phyloP scores from a whole-genome alignment of 805 yeast species.

The Cyberlindnera mrakii region DNA sequence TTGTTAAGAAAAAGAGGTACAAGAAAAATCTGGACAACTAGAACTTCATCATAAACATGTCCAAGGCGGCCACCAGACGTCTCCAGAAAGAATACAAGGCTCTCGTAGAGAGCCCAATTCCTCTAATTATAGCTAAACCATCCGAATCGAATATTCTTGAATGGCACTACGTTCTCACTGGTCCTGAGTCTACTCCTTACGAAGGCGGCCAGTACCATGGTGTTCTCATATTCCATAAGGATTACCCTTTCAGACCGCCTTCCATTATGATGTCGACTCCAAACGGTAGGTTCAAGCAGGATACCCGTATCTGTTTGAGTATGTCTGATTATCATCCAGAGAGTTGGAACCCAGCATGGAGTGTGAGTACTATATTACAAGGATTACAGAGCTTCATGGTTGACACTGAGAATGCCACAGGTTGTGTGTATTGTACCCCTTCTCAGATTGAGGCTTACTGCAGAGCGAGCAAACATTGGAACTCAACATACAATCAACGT shows the following conservation, averaged over 20 bases:
- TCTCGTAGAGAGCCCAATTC: constrained; percentile 71
- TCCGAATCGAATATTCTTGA: constrained; percentile 77
- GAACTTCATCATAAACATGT: neutral
- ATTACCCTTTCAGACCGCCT: constrained; percentile 87
- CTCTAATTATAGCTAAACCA: constrained; percentile 75
- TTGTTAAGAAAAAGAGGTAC: too few species aligned
- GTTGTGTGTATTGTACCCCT: constrained; percentile 40
- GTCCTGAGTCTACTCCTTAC: constrained; percentile 86
- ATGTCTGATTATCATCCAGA: constrained; percentile 93
- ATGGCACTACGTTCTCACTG: constrained; percentile 88
- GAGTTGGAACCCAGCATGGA: constrained; percentile 94
- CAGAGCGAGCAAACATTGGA: neutral
- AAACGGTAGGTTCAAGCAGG: constrained; percentile 73
- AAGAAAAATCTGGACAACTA: too few species aligned
- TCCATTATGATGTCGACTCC: constrained; percentile 83
- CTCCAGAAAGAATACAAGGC: constrained; percentile 75
- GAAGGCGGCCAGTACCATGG: constrained; percentile 85
- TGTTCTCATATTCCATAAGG: constrained; percentile 69
- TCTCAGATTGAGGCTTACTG: neutral
- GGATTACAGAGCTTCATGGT: constrained; percentile 90
- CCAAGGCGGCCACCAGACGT: constrained; percentile 30
- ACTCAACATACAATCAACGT: neutral
- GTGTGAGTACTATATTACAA: constrained; percentile 76
- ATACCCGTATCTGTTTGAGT: constrained; percentile 70
- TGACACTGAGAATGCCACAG: constrained; percentile 71